Conservation (phyloP, 257 asterid genomes). For the Verbascum thapsus region DNA sequence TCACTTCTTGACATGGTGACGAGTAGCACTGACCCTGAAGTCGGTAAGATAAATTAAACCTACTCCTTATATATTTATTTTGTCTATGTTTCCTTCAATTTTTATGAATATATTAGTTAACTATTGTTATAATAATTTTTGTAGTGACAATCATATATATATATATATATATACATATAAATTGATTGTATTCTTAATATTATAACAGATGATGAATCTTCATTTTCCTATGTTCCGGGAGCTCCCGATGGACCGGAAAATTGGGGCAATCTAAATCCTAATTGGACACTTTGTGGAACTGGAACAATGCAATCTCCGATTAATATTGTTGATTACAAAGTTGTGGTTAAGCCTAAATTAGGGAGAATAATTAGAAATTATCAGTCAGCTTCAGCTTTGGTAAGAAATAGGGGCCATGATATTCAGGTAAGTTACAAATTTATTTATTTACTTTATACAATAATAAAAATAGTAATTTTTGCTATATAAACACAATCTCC, state of each 20-base stretch:
- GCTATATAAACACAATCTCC: neutral
- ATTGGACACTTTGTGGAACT: conserved; percentile 50
- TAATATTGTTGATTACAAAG: conserved; percentile 41
- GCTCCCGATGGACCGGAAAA: conserved; percentile 49
- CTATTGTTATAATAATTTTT: too few relatives aligned
- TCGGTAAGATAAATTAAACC: too few relatives aligned
- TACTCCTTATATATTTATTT: too few relatives aligned
- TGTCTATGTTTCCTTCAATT: too few relatives aligned
- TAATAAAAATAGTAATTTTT: too few relatives aligned
- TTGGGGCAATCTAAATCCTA: conserved; percentile 50
- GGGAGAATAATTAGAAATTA: conserved; percentile 43
- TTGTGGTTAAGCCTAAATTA: conserved; percentile 16
- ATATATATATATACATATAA: too few relatives aligned
- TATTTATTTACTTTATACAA: too few relatives aligned
- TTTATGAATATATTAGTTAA: too few relatives aligned
- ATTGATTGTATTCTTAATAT: neutral
- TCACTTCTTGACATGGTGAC: too few relatives aligned
- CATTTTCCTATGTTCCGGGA: conserved; percentile 40
- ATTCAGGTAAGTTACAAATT: conserved; percentile 49
- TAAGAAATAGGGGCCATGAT: conserved; percentile 71
- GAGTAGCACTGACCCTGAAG: too few relatives aligned
- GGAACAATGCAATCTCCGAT: conserved; percentile 75
- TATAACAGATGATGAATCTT: conserved; percentile 43
- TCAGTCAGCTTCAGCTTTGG: conserved; percentile 50
- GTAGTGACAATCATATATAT: too few relatives aligned